Base-by-base conservation (phyloP, 2,329 filamentous ascomycete genomes). In the Fusarium drepaniforme region DNA sequence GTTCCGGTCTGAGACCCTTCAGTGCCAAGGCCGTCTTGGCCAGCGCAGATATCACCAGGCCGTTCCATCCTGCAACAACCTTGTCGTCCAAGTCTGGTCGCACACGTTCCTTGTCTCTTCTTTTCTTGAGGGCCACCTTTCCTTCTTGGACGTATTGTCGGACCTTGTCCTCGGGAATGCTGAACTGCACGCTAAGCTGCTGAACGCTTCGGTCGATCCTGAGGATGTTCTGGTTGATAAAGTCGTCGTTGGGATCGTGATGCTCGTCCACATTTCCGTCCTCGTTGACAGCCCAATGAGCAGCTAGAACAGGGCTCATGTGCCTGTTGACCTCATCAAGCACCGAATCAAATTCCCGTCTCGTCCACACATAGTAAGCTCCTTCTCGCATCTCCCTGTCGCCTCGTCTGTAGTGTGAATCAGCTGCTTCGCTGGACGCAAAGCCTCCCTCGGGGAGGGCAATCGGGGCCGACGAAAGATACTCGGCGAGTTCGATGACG, bases 281-380 rank as follows among this genome's bases (percentile, higher is more conserved):
- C 46, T 94, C 89, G 37, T 90, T 89, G 16, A 98, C 93, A 70
- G 94, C 93, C 91, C 94, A 98, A 82, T 98, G 94, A 6, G 91
- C 91, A 1, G 95, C 94, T 35, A 94, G 92, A 18, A 98, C 90
- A 4, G 92, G 90, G 25, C 92, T 92, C 68, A 93, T 91, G 46
- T 92, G 88, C 57, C 84, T 83, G 59, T 87, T 83, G 8, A 79
- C 78, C 3, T 80, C 79, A 38, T 82, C 81, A 2, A 98, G 88
- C 3, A 97, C 90, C 13, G 91, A 89, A 70, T 95, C 92, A 70
- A 98, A 93, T 80, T 98, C 96, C 62, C 95, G 93, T 62, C 93
- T 86, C 1, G 96, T 97, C 96, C 96, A 99, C 4, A 98, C 90
- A 78, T 98, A 98, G 81, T 94, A 98, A 0, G 96, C 96, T 0